Conservation (phyloP, 1,139 yeast genomes). For the Debaryomycetaceae sp. region DNA sequence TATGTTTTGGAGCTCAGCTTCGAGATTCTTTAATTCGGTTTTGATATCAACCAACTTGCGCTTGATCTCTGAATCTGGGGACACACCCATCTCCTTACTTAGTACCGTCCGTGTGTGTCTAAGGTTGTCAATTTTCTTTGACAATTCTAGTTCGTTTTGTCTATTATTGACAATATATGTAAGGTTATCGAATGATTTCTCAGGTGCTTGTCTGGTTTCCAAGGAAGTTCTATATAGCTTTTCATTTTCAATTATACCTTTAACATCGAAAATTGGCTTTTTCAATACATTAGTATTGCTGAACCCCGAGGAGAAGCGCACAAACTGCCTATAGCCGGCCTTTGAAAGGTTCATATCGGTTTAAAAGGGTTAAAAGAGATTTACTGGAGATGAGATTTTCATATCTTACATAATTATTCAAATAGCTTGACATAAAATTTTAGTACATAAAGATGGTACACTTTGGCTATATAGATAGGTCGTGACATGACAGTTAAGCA, state of each 20-base stretch:
- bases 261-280: constrained; percentile 50
- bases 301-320: background rate
- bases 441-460: background rate
- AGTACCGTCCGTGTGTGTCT: constrained; percentile 28
- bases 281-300: constrained; percentile 21
- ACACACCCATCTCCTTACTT: constrained; percentile 20
- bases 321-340: background rate
- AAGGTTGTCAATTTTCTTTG: constrained; percentile 21
- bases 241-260: constrained; percentile 37
- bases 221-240: constrained; percentile 45
- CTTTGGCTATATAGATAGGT: constrained; percentile 1
- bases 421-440: background rate
- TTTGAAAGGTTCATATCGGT: background rate
- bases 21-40: constrained; percentile 28
- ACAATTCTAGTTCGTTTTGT: constrained; percentile 19
- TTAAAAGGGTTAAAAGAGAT: too few species aligned
- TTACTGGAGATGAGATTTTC: too few species aligned
- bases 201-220: constrained; percentile 38
- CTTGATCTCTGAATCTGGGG: constrained; percentile 19
- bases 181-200: constrained; percentile 25
- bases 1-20: constrained; percentile 23
- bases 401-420: background rate
- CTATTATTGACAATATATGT: constrained; percentile 27
- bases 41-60: constrained; percentile 35
- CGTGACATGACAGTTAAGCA: constrained; percentile 8